Evolutionary conservation across 2,329 filamentous ascomycete genomes (phyloP).

Genomic region (Cytospora piceae): DNA sequence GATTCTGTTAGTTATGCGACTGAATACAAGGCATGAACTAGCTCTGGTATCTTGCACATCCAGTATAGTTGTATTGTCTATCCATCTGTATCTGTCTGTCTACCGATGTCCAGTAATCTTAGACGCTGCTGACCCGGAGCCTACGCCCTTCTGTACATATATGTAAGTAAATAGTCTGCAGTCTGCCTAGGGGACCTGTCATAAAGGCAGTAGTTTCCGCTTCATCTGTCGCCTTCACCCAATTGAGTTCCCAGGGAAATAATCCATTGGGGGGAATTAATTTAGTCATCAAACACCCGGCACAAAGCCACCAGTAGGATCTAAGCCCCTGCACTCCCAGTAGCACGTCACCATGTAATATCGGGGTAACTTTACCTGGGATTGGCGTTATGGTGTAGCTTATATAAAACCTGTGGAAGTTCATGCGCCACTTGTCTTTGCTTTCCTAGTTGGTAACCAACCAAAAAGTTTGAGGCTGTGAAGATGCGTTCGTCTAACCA

Average conservation of each 20-base stretch:
- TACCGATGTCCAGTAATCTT: not conserved
- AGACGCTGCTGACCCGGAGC: no score
- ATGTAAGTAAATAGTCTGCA: not conserved
- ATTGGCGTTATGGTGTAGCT: not conserved
- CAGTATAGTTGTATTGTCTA: not conserved
- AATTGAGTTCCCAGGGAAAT: not conserved
- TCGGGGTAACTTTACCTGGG: not conserved
- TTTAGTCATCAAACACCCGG: not conserved
- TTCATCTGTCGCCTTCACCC: not conserved
- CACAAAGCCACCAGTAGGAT: not conserved
- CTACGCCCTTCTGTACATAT: not conserved
- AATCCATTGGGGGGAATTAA: not conserved
- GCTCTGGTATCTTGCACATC: not conserved
- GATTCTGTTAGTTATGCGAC: not conserved
- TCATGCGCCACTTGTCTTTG: not conserved
- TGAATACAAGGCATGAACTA: not conserved
- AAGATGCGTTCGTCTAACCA: constrained; percentile 2
- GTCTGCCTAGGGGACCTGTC: not conserved
- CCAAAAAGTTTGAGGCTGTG: no score
- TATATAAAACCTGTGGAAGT: not conserved
- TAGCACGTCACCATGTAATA: not conserved
- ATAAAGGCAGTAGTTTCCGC: not conserved
- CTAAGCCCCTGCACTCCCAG: not conserved
- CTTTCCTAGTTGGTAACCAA: not conserved
- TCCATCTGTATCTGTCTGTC: not conserved